Evolutionary conservation across 768 basidiomycete species (phyloP), one percentile per base, ranked within the genome.

Genomic region (Myochromella boudieri): DNA sequence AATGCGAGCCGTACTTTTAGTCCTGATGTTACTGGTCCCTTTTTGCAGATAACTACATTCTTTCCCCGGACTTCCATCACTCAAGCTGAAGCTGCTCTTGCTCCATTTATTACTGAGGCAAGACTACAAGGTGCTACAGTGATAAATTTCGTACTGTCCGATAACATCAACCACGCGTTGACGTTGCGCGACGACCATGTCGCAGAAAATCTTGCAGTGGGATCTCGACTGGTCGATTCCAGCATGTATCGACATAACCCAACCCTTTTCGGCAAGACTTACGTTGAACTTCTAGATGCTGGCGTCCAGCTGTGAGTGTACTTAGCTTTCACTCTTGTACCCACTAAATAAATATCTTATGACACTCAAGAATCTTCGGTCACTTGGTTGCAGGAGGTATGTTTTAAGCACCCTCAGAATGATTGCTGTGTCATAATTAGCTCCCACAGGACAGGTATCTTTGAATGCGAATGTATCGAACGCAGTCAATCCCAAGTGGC

Each of bases 401-500:
- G 48, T 21, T 18, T 8, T 37, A n/a, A n/a, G n/a, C n/a, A n/a
- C n/a, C n/a, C n/a, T n/a, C n/a, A n/a, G n/a, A n/a, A n/a, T n/a
- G n/a, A n/a, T n/a, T n/a, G n/a, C n/a, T 25, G 28, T 27, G n/a
- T n/a, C 11, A 14, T 25, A 4, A 31, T 37, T 20, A 31, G n/a
- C n/a, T n/a, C n/a, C n/a, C n/a, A 31, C 34, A 64, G 64, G 68
- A 10, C 52, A 63, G 54, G 68, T 72, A 3, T 45, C 70, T 7
- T 55, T 58, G 27, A 70, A 69, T 46, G 64, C 62, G 7, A 24
- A 63, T 20, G 56, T 70, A 11, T 54, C 55, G 17, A 63, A 57
- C 10, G 67, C 69, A 15, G 53, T 71, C 18, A 55, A 58, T 33
- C 68, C 68, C 4, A 63, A 58, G 18, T 71, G 70, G 70, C 52